Percentiles rank a stretch among this genome's conserved stretches.
Evolutionary conservation across 441 rosid species (phyloP).

Genomic region (Croton laevigatus): DNA sequence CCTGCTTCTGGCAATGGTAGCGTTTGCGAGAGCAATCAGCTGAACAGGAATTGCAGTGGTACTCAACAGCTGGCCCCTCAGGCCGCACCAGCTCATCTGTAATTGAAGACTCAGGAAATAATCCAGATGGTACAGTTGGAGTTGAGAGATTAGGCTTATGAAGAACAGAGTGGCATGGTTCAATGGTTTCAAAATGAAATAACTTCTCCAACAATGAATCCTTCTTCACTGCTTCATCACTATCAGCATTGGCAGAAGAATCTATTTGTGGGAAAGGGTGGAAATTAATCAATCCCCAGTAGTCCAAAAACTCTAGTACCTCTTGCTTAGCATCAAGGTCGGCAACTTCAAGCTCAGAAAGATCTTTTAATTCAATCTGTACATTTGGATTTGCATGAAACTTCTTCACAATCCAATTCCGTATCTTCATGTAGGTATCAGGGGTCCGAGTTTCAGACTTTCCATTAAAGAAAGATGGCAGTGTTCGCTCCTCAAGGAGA

Average conservation of each 20-base stretch:
- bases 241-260: constrained; percentile 35
- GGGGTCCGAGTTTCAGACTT: constrained; percentile 60
- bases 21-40: constrained; percentile 98
- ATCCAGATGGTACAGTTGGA: constrained; percentile 53
- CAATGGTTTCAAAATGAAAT: constrained; percentile 60
- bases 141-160: constrained; percentile 47
- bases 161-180: constrained; percentile 42
- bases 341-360: constrained; percentile 73
- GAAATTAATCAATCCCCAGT: constrained; percentile 97
- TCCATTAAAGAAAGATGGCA: constrained; percentile 85
- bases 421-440: constrained; percentile 68
- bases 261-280: constrained; percentile 70
- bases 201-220: constrained; percentile 63
- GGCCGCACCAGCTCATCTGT: constrained; percentile 70
- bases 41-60: constrained; percentile 97
- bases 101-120: constrained; percentile 66
- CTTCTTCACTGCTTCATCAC: constrained; percentile 36
- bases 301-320: constrained; percentile 89
- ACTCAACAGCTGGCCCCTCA: constrained; percentile 88
- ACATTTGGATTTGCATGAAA: constrained; percentile 68
- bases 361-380: constrained; percentile 64
- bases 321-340: constrained; percentile 74
- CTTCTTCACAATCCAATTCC: constrained; percentile 76
- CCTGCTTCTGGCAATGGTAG: constrained; percentile 98
- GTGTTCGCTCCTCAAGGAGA: constrained; percentile 68